Percentiles rank a stretch among this genome's conserved stretches.
Conservation (phyloP, 2,329 filamentous ascomycete species). For the Scytalidium lignicola region DNA sequence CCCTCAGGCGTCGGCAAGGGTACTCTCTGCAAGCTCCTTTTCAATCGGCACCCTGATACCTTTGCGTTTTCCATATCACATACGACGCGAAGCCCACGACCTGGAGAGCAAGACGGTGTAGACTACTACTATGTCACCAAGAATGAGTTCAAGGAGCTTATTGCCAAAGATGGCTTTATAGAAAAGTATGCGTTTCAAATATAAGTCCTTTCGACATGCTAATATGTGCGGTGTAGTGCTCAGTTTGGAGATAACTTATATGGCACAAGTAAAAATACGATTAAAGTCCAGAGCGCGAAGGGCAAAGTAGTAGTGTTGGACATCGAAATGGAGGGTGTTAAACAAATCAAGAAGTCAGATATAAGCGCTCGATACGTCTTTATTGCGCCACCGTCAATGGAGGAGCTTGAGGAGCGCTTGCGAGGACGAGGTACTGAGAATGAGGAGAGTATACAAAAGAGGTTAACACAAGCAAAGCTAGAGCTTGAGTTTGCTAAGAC, state of each 20-base stretch:
- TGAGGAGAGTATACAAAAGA: slow-evolving; percentile 64
- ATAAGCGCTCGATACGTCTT: slow-evolving; percentile 79
- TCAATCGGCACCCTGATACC: slow-evolving; percentile 49
- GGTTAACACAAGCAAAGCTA: slow-evolving; percentile 64
- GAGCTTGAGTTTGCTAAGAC: slow-evolving; percentile 70
- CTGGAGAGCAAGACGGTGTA: slow-evolving; percentile 68
- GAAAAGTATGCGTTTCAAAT: slow-evolving; percentile 43
- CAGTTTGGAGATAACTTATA: slow-evolving; percentile 83
- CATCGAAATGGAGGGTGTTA: slow-evolving; percentile 98
- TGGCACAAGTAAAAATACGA: slow-evolving; percentile 75
- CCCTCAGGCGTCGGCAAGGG: slow-evolving; percentile 79
- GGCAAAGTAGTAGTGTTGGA: slow-evolving; percentile 78
- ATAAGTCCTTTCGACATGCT: too few species aligned
- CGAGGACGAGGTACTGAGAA: slow-evolving; percentile 73
- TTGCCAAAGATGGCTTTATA: slow-evolving; percentile 67
- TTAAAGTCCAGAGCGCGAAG: slow-evolving; percentile 67
- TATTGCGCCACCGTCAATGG: slow-evolving; percentile 71
- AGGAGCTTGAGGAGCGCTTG: slow-evolving; percentile 68
- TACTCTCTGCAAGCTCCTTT: slow-evolving; percentile 64
- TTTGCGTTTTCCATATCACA: slow-evolving; percentile 62
- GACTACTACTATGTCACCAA: slow-evolving; percentile 76
- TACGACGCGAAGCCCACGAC: slow-evolving; percentile 74
- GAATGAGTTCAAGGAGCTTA: slow-evolving; percentile 62
- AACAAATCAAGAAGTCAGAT: slow-evolving; percentile 77
- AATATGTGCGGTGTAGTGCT: slow-evolving; percentile 37